Evolutionary conservation across 2,329 filamentous ascomycete species (phyloP).

Genomic region (Malbranchea cinnamomea): DNA sequence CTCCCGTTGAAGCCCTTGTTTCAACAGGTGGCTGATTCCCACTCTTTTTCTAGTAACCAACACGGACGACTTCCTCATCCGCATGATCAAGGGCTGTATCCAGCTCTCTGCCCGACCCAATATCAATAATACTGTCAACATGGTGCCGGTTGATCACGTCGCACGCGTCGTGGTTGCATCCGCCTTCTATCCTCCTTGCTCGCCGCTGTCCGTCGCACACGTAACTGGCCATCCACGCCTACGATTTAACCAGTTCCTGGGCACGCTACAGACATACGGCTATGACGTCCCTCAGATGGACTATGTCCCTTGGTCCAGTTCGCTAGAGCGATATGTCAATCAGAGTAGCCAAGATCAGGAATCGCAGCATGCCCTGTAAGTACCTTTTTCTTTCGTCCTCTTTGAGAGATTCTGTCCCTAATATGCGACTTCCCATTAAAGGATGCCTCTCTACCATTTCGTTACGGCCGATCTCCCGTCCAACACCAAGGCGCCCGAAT

Average conservation of each 20-base stretch:
- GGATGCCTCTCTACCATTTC: slow-evolving; percentile 59
- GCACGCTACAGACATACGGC: slow-evolving; percentile 54
- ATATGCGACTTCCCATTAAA: slow-evolving; percentile 14
- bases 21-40: background rate
- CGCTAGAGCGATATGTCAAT: slow-evolving; percentile 54
- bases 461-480: slow-evolving; percentile 54
- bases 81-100: slow-evolving; percentile 74
- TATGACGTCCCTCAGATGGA: slow-evolving; percentile 52
- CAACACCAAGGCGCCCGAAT: slow-evolving; percentile 55
- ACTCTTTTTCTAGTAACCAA: slow-evolving; percentile 37
- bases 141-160: slow-evolving; percentile 75
- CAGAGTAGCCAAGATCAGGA: slow-evolving; percentile 49
- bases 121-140: slow-evolving; percentile 78
- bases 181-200: slow-evolving; percentile 47
- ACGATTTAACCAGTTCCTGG: slow-evolving; percentile 64
- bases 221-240: slow-evolving; percentile 68
- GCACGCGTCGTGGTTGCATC: slow-evolving; percentile 63
- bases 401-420: slow-evolving; percentile 4
- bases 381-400: slow-evolving; percentile 12
- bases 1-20: slow-evolving; percentile 1
- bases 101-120: slow-evolving; percentile 59
- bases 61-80: slow-evolving; percentile 81
- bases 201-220: slow-evolving; percentile 50
- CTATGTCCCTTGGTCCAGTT: slow-evolving; percentile 54
- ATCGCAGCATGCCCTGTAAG: slow-evolving; percentile 36